These are phyloP conservation scores for Phellopilus nigrolimitatus DNA, from an alignment of 1,284 basidiomycete species.

Conservation along the genomic window DNA sequence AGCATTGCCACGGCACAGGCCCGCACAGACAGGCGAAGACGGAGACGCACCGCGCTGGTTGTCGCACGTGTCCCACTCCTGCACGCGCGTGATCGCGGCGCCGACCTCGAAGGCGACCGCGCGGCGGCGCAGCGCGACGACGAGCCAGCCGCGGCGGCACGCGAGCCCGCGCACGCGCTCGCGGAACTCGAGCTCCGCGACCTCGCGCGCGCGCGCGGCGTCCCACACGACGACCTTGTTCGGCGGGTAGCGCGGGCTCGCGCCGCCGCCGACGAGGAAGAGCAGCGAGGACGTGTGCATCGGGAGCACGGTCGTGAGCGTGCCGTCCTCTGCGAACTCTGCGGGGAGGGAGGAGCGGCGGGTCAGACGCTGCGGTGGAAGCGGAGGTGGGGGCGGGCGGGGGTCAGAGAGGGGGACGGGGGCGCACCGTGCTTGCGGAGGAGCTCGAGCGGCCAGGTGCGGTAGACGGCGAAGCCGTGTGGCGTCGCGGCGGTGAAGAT, in stretches of 20 bases:
- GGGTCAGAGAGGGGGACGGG: neutral
- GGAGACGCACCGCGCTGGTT: conserved; percentile 71
- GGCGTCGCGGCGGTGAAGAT: conserved; percentile 83
- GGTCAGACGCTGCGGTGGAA: too few relatives aligned
- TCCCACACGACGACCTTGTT: conserved; percentile 95
- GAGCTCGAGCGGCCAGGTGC: conserved; percentile 70
- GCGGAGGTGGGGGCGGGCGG: too few relatives aligned
- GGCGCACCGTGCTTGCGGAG: conserved; percentile 73
- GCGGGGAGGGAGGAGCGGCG: too few relatives aligned
- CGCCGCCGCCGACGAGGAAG: conserved; percentile 86
- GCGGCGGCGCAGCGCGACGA: conserved; percentile 75
- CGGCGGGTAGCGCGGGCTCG: conserved; percentile 86
- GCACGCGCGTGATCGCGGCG: conserved; percentile 53
- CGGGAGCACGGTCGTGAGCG: conserved; percentile 72
- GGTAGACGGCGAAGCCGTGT: conserved; percentile 85
- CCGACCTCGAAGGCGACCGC: conserved; percentile 79
- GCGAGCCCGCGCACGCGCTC: conserved; percentile 81
- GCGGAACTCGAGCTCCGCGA: conserved; percentile 89
- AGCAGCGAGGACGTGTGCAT: conserved; percentile 82
- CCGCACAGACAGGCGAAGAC: conserved; percentile 5
- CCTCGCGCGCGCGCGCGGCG: conserved; percentile 66
- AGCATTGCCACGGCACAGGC: conserved; percentile 17
- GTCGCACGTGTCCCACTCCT: conserved; percentile 87
- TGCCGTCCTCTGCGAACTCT: conserved; percentile 75
- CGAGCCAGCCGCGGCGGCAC: conserved; percentile 77